Base-by-base conservation (phyloP, 768 basidiomycete species). In the Auriscalpium microsporum region DNA sequence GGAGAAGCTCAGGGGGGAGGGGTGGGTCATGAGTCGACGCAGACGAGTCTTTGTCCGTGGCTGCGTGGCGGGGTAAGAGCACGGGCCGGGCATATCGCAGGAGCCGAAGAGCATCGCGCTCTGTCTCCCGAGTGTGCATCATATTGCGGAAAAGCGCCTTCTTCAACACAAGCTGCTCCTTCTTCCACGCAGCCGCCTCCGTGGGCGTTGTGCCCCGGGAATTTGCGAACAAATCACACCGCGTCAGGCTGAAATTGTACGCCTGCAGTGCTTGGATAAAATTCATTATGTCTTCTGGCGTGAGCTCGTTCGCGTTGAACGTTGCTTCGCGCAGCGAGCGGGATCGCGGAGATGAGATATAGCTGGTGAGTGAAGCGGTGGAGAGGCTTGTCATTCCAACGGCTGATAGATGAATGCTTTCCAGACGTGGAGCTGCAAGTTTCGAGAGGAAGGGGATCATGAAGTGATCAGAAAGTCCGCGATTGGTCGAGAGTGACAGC, bases 1-100 rank as follows among this genome's bases (percentile, higher is more conserved):
- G 74, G 54, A 79, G 77, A 8, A 87, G 68, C 64, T 87, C 85
- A 9, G 65, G 67, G 3, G 86, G 86, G 11, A 87, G 67, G n/a
- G 58, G 37, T 28, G 63, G 58, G 62, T 10, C 36, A 33, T 45
- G 17, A 16, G n/a, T 19, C 11, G 11, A 11, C 28, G 21, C 13
- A 3, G 11, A 13, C 10, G 33, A 33, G 1, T 21, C 48, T 10
- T 38, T 11, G 13, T 10, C 23, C 5, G 40, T 19, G 10, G 3
- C 28, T 45, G 21, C 23, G 8, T 8, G 11, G 52, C 19, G 67
- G 14, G 65, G 71, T n/a, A 84, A 62, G n/a, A 84, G 73, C 10
- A 81, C 63, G 2, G 72, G 67, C 11, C 84, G 73, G 4, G 81
- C 70, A 58, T 75, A 78, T 28, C 71, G 70, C 45, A 86, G 70